Base-by-base conservation (phyloP, 768 basidiomycete species). In the Leccinum pellstonianum region DNA sequence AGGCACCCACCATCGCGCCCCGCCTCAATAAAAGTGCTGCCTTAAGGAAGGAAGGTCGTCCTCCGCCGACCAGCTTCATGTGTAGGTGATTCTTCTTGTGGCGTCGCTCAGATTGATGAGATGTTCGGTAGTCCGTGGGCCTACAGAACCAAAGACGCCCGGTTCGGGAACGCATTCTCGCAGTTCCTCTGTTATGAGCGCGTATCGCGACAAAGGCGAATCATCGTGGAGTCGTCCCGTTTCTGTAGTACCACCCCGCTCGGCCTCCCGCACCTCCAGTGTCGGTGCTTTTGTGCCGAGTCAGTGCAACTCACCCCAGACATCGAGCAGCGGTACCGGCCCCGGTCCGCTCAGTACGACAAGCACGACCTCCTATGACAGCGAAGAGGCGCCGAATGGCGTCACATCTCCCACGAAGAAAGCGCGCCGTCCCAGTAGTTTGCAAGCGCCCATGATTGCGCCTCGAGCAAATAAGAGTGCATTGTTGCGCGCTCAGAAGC, bases 391-490 rank as follows among this genome's bases (percentile, higher is more conserved):
- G 35, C 62, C n/a, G 19, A 64, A 66, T 11, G 64, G 61, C 5
- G 59, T 58, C 37, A 46, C 53, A 43, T 56, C 69, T 9, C 61
- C 72, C 11, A 74, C 77, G 2, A 75, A 77, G 50, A 62, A 50
- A 51, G 41, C 29, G 3, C 81, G 82, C 4, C 85, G 86, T 19
- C 84, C 81, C 3, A 83, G 82, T 68, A 87, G 86, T 65, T 68
- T 83, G 48, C 76, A 75, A 54, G 77, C 80, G 1, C 90, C 91
- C 2, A 77, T 80, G 4, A 89, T 92, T 60, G 71, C 73, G 9
- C 92, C 91, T 8, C 79, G 88, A 56, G 82, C 78, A 61, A 94
- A 94, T 73, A 85, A 81, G 71, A 91, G 87, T 65, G 90, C 92
- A 3, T 75, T 83, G 6, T 70, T 93, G 56, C 80, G 91, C 23